Evolutionary conservation across 768 basidiomycete genomes (phyloP).

Genomic region (Mycena vulgaris): DNA sequence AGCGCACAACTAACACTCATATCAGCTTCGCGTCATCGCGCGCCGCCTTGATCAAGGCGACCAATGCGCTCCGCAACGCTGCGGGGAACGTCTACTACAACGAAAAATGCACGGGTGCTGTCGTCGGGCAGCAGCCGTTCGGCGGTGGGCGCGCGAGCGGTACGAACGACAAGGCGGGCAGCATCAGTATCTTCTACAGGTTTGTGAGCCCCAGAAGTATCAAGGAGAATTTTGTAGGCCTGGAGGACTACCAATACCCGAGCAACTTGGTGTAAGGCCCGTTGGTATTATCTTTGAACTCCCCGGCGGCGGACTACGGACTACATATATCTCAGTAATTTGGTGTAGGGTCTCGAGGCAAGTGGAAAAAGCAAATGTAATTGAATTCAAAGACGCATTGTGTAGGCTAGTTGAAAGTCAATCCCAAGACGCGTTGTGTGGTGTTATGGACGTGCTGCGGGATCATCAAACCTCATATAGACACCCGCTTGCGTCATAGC

Average conservation of each 20-base stretch:
- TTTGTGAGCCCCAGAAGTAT: slow-evolving; percentile 93
- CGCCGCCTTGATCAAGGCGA: slow-evolving; percentile 82
- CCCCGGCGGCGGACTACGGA: too few species aligned
- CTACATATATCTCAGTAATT: slow-evolving; percentile 5
- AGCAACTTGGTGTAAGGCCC: slow-evolving; percentile 79
- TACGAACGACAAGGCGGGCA: slow-evolving; percentile 98
- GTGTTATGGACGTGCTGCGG: slow-evolving; percentile 7
- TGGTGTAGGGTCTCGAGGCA: too few species aligned
- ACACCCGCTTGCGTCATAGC: too few species aligned
- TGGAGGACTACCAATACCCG: slow-evolving; percentile 88
- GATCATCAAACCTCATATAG: too few species aligned
- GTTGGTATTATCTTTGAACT: too few species aligned
- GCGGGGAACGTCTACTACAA: slow-evolving; percentile 99
- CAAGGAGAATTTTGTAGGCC: slow-evolving; percentile 95
- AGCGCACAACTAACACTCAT: slow-evolving; percentile 31
- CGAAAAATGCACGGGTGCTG: slow-evolving; percentile 98
- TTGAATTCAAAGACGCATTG: neutral
- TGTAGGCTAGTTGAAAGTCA: too few species aligned
- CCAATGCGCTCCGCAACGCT: slow-evolving; percentile 88
- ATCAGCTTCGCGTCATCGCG: slow-evolving; percentile 85
- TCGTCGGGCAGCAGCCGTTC: slow-evolving; percentile 98
- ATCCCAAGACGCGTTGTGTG: slow-evolving; percentile 7
- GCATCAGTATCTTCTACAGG: slow-evolving; percentile 77
- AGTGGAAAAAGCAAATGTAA: neutral
- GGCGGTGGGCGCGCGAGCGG: slow-evolving; percentile 94